These are phyloP conservation scores for Colletotrichum sp. DNA, from an alignment of 2,329 filamentous ascomycete genomes.

Conservation along the genomic window DNA sequence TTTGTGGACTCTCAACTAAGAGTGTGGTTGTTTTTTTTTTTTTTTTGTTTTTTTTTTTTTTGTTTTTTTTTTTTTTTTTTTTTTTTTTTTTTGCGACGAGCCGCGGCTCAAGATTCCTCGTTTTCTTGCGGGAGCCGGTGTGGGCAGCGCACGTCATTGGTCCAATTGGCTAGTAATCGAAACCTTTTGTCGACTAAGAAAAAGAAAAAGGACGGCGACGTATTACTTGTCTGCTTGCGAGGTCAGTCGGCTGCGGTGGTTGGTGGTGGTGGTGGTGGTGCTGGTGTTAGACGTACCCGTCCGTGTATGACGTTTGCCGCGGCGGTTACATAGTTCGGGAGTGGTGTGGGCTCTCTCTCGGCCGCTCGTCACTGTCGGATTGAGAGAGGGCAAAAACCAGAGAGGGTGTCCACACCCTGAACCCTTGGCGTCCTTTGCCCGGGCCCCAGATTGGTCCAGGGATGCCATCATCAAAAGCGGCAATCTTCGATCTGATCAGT, in stretches of 20 bases:
- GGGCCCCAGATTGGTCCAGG: not conserved
- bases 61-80: no score
- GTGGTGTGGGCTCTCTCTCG: not conserved
- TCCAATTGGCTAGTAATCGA: not conserved
- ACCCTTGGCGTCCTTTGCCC: conserved; percentile 14
- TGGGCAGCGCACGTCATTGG: not conserved
- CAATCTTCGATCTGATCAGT: conserved; percentile 18
- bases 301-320: conserved; percentile 18
- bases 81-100: no score
- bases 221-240: not conserved
- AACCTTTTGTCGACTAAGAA: not conserved
- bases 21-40: no score
- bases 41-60: no score
- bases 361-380: conserved; percentile 15
- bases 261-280: not conserved
- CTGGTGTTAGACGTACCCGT: conserved; percentile 1
- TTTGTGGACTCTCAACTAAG: no score
- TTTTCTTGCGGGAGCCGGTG: not conserved
- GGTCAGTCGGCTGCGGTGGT: not conserved
- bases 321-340: not conserved
- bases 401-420: not conserved
- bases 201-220: not conserved
- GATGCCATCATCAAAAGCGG: conserved; percentile 11
- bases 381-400: not conserved
- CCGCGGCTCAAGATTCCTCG: not conserved